These are phyloP conservation scores for Schizochytrium sp. DNA, from an alignment of 108 stramenopile genomes.

Conservation along the genomic window DNA sequence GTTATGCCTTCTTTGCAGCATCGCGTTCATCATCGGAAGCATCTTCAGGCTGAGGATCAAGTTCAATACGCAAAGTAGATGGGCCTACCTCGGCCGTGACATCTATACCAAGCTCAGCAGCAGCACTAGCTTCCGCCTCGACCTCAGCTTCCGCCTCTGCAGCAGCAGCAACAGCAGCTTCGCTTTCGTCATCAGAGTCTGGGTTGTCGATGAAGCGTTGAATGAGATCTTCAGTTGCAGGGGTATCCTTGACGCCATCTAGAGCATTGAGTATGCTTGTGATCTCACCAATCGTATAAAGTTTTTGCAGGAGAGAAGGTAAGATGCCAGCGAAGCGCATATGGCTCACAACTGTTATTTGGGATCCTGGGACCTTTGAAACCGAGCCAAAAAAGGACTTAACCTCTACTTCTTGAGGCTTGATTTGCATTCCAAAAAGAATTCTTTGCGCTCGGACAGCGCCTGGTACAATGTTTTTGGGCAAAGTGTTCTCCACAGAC, in stretches of 20 bases:
- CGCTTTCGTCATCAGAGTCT: constrained; percentile 42
- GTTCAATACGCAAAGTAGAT: not conserved
- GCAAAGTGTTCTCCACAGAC: constrained; percentile 2
- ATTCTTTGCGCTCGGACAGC: constrained; percentile 25
- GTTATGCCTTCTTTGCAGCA: too few relatives aligned
- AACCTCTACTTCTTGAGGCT: not conserved
- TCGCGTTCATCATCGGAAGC: too few relatives aligned
- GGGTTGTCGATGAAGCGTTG: constrained; percentile 25
- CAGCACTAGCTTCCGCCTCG: not conserved
- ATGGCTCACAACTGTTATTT: constrained; percentile 9
- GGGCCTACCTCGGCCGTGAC: not conserved
- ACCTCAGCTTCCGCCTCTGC: constrained; percentile 30
- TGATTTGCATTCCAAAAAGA: constrained; percentile 27
- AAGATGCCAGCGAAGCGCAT: not conserved
- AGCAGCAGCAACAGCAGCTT: not conserved
- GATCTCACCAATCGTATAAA: not conserved
- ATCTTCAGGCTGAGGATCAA: too few relatives aligned
- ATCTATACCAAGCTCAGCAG: not conserved
- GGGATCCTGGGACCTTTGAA: not conserved
- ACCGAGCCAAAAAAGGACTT: not conserved
- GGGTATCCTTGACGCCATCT: not conserved
- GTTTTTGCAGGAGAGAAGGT: not conserved
- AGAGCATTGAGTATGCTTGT: not conserved
- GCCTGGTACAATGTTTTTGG: not conserved
- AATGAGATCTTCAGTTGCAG: not conserved